These are phyloP conservation scores for Mycosphaerelloides madeirae DNA, from an alignment of 2,329 filamentous ascomycete species.

Conservation along the genomic window DNA sequence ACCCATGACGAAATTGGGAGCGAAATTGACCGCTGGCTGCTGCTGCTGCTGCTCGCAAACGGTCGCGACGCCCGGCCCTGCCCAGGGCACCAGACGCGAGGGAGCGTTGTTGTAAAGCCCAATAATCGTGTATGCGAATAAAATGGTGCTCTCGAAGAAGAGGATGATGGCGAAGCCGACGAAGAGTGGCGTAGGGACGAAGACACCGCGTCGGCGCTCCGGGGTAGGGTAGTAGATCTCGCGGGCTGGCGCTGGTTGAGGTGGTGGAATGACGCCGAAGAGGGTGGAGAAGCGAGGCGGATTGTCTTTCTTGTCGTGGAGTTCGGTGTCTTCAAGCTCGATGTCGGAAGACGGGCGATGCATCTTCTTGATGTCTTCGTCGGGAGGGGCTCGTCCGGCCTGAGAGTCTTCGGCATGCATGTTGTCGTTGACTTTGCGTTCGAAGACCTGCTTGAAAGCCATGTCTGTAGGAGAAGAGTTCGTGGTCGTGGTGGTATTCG, in stretches of 20 bases:
- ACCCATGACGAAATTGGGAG: slow-evolving; percentile 30
- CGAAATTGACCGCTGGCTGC: slow-evolving; percentile 29
- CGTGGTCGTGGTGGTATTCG: too few relatives aligned
- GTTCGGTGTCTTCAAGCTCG: slow-evolving; percentile 17
- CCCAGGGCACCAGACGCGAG: slow-evolving; percentile 22
- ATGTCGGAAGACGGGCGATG: slow-evolving; percentile 5
- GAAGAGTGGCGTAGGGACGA: slow-evolving; percentile 31
- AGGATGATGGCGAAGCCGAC: slow-evolving; percentile 30
- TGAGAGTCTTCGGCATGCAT: slow-evolving; percentile 24
- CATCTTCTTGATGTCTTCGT: slow-evolving; percentile 18
- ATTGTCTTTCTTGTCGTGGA: slow-evolving; percentile 25
- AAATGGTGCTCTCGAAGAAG: slow-evolving; percentile 32
- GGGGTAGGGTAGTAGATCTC: slow-evolving; percentile 26
- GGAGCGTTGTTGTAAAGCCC: slow-evolving; percentile 35
- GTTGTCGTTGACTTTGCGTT: slow-evolving; percentile 30
- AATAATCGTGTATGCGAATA: slow-evolving; percentile 37
- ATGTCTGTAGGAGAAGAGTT: slow-evolving; percentile 10
- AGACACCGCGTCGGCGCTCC: slow-evolving; percentile 27
- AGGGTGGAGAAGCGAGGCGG: slow-evolving; percentile 32
- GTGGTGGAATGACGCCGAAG: slow-evolving; percentile 20
- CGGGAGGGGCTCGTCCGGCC: slow-evolving; percentile 18
- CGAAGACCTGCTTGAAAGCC: slow-evolving; percentile 29
- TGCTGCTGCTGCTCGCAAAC: slow-evolving; percentile 11
- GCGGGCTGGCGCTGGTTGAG: slow-evolving; percentile 18
- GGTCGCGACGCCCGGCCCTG: slow-evolving; percentile 11